A percentile compares a stretch with the other conserved stretches of the same genome.
These are phyloP conservation scores for Syzygium aromaticum DNA, from an alignment of 345 rosid genomes.

Conservation along the genomic window DNA sequence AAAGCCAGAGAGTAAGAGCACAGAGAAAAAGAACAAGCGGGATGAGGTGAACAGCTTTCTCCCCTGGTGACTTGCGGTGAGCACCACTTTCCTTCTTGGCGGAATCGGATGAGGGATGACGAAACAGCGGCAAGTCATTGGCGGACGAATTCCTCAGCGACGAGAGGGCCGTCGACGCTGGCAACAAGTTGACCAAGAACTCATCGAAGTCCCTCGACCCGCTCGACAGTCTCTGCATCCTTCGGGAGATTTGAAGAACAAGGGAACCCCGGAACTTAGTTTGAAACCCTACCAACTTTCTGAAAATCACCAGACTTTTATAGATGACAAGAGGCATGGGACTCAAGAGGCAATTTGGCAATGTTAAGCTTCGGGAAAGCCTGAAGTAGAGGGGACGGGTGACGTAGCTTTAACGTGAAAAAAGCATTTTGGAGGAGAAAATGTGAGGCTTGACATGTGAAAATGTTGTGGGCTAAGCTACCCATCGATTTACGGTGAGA, in stretches of 20 bases:
- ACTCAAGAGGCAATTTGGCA: background rate
- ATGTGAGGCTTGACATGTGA: background rate
- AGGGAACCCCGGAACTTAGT: background rate
- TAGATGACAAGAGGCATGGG: background rate
- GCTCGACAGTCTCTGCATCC: constrained; percentile 31
- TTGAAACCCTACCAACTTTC: background rate
- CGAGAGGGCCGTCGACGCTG: background rate
- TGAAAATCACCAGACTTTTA: background rate
- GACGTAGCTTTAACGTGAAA: background rate
- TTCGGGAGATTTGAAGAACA: background rate
- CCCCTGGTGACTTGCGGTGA: constrained; percentile 20
- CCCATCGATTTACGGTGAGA: background rate
- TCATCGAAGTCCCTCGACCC: constrained; percentile 32
- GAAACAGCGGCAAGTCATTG: constrained; percentile 10
- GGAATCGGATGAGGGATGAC: constrained; percentile 8
- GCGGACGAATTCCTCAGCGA: constrained; percentile 6
- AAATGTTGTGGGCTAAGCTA: background rate
- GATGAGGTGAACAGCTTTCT: constrained; percentile 43
- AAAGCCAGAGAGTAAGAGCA: constrained; percentile 51
- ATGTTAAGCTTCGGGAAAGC: background rate
- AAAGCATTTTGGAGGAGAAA: background rate
- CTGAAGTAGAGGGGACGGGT: background rate
- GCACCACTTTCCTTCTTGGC: constrained; percentile 34
- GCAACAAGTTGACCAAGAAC: constrained; percentile 25
- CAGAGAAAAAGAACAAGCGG: constrained; percentile 56